phyloP scores from a whole-genome alignment of 345 rosid species.

The Geranium rotundifolium region DNA sequence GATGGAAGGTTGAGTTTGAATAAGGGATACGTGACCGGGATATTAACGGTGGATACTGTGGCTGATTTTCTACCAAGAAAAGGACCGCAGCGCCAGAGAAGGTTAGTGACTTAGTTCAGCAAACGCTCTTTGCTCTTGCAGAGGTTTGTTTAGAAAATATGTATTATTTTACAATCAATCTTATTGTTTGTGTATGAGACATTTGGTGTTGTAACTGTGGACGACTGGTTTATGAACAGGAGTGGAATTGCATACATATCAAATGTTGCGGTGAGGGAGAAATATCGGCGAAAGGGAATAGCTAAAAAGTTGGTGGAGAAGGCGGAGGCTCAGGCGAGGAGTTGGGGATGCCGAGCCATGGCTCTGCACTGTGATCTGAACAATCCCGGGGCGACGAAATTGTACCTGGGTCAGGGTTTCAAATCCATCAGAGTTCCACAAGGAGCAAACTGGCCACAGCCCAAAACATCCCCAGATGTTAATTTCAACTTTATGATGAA shows the following conservation, averaged over 20 bases:
- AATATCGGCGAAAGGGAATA: slow-evolving; percentile 68
- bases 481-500: slow-evolving; percentile 86
- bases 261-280: slow-evolving; percentile 78
- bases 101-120: slow-evolving; percentile 24
- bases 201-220: not conserved
- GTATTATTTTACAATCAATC: too few relatives aligned
- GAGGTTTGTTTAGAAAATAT: too few relatives aligned
- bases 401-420: slow-evolving; percentile 70
- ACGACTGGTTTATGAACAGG: slow-evolving; percentile 22
- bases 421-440: slow-evolving; percentile 60
- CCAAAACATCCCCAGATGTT: slow-evolving; percentile 52
- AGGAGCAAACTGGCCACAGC: slow-evolving; percentile 80
- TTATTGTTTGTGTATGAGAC: too few relatives aligned
- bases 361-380: slow-evolving; percentile 76
- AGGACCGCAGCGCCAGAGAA: slow-evolving; percentile 66
- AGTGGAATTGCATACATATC: slow-evolving; percentile 88
- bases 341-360: slow-evolving; percentile 79
- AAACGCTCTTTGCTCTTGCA: too few relatives aligned
- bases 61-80: slow-evolving; percentile 86
- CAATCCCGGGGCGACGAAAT: slow-evolving; percentile 59
- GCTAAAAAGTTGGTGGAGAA: slow-evolving; percentile 65
- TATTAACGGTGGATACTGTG: slow-evolving; percentile 76
- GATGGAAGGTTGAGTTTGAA: not conserved
- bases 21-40: slow-evolving; percentile 54
- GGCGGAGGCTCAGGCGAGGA: slow-evolving; percentile 75